Evolutionary conservation across 228 moss, liverwort and hornwort species (phyloP).

Genomic region (Sphagnum magellanicum): DNA sequence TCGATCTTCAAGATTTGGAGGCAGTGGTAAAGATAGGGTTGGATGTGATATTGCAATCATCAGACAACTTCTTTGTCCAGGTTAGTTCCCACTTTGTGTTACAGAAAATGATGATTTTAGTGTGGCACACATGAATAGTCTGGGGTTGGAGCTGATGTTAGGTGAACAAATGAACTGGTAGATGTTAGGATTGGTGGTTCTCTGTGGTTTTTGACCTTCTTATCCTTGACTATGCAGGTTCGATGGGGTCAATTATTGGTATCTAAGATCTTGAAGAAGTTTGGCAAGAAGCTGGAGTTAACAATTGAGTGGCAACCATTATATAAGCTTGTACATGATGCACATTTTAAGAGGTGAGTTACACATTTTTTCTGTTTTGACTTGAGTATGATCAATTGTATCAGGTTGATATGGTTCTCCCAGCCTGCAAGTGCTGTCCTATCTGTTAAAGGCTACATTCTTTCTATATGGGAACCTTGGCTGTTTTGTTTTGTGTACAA

Average conservation of each 20-base stretch:
- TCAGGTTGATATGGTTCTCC: no score
- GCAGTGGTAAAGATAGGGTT: conserved; percentile 67
- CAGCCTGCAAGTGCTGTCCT: no score
- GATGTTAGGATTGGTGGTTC: not conserved
- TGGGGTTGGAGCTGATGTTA: not conserved
- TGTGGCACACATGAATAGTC: not conserved
- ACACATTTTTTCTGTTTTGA: no score
- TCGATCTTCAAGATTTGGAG: conserved; percentile 73
- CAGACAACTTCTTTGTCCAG: conserved; percentile 83
- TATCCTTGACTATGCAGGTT: conserved; percentile 34
- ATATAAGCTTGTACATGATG: conserved; percentile 60
- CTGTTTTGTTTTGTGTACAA: no score
- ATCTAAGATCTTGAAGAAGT: conserved; percentile 64
- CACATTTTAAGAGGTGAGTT: conserved; percentile 85
- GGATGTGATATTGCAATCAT: conserved; percentile 63
- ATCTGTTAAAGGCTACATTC: not conserved
- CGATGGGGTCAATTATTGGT: conserved; percentile 85
- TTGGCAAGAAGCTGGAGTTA: conserved; percentile 61
- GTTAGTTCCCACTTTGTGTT: conserved; percentile 18
- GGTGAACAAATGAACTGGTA: not conserved
- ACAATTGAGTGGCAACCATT: conserved; percentile 85
- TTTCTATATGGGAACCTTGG: not conserved
- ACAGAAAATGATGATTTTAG: not conserved
- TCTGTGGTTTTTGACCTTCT: not conserved
- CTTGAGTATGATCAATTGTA: no score